phyloP scores from a whole-genome alignment of 768 basidiomycete genomes.

The Punctularia strigosozonata region DNA sequence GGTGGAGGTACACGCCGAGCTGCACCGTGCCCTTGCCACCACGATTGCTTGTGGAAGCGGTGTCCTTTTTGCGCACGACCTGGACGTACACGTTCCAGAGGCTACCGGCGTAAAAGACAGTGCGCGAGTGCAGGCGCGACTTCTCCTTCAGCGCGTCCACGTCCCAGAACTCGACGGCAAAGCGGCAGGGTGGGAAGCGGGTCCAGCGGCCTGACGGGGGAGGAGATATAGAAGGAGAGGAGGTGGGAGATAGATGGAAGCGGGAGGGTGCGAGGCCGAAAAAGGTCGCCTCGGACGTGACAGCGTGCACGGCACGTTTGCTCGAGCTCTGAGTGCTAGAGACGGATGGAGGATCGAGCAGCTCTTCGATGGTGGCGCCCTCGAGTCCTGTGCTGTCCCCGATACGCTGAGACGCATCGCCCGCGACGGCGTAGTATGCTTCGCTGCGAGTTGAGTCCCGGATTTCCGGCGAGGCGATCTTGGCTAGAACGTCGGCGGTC shows the following conservation, averaged over 20 bases:
- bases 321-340: conserved; percentile 12
- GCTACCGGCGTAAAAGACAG: conserved; percentile 84
- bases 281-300: conserved; percentile 39
- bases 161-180: conserved; percentile 87
- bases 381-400: conserved; percentile 53
- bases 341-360: conserved; percentile 37
- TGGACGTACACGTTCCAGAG: conserved; percentile 87
- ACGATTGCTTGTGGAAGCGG: no score
- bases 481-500: conserved; percentile 36
- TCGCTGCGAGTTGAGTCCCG: conserved; percentile 8
- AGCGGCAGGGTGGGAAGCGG: conserved; percentile 69
- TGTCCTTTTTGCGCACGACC: conserved; percentile 69
- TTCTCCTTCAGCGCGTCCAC: conserved; percentile 76
- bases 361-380: conserved; percentile 55
- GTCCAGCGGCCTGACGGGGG: no score
- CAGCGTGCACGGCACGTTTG: conserved; percentile 15
- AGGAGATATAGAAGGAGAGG: no score
- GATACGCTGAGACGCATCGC: conserved; percentile 60
- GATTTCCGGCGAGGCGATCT: conserved; percentile 16
- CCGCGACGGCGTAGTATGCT: conserved; percentile 51
- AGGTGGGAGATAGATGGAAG: conserved; percentile 29
- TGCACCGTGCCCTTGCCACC: conserved; percentile 39
- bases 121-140: conserved; percentile 69
- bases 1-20: conserved; percentile 80
- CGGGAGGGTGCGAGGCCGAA: conserved; percentile 42